phyloP scores from a whole-genome alignment of 305 asterid species.

The Ajuga reptans region DNA sequence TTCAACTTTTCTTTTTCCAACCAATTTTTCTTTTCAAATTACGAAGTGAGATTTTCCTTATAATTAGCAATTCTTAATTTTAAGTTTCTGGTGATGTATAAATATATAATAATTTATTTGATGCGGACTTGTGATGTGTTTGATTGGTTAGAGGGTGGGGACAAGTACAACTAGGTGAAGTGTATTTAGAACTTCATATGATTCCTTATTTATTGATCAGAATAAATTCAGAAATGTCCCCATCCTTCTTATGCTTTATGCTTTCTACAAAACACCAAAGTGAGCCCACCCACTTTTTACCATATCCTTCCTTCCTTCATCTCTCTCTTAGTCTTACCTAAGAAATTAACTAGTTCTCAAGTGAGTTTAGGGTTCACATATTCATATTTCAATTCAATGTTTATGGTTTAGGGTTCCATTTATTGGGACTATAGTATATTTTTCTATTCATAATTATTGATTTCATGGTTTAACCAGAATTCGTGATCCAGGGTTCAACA shows the following conservation, averaged over 20 bases:
- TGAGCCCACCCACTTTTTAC: no score
- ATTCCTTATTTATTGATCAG: background rate
- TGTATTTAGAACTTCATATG: constrained; percentile 4
- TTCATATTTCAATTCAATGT: no score
- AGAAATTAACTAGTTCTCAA: no score
- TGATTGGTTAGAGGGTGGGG: background rate
- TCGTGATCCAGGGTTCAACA: no score
- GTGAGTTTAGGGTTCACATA: no score
- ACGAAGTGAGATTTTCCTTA: constrained; percentile 1
- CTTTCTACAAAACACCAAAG: background rate
- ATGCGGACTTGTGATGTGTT: background rate
- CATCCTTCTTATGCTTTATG: background rate
- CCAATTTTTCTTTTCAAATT: background rate
- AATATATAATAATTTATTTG: background rate
- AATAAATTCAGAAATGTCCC: constrained; percentile 1
- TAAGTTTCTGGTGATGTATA: background rate
- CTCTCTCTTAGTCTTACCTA: no score
- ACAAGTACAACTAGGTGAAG: constrained; percentile 23
- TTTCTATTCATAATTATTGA: no score
- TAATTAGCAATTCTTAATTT: constrained; percentile 14
- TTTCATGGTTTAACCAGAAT: no score
- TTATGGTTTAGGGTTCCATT: no score
- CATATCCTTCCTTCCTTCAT: no score
- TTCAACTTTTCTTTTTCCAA: background rate
- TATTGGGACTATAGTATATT: no score